Conservation (phyloP, 257 asterid genomes). For the Cordia subcordata region DNA sequence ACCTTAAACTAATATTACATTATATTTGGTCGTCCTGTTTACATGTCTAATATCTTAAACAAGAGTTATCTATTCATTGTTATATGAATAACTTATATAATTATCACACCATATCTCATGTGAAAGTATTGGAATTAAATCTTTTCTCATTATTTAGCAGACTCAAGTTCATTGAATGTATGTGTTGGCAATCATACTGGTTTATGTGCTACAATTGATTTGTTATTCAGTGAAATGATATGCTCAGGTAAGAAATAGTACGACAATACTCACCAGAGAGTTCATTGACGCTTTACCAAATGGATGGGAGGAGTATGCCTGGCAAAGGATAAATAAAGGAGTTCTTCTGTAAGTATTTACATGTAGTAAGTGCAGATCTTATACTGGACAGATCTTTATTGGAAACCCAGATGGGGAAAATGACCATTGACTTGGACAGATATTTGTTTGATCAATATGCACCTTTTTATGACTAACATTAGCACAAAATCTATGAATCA, state of each 20-base stretch:
- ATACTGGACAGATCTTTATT: no score
- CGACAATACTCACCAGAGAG: conserved; percentile 81
- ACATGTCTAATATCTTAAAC: not conserved
- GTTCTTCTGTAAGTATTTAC: conserved; percentile 61
- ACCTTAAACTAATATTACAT: conserved; percentile 1
- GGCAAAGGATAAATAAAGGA: conserved; percentile 96
- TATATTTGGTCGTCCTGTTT: not conserved
- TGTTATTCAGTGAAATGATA: conserved; percentile 72
- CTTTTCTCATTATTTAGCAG: not conserved
- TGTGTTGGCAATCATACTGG: conserved; percentile 3
- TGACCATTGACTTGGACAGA: no score
- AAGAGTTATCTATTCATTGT: not conserved
- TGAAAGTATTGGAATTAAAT: no score
- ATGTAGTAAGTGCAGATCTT: no score
- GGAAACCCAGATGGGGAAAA: not conserved
- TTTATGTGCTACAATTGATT: conserved; percentile 46
- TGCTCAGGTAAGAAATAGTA: conserved; percentile 96
- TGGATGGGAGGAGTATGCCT: conserved; percentile 98
- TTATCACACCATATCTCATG: no score
- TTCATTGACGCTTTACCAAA: conserved; percentile 90
- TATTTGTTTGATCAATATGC: no score
- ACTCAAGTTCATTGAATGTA: not conserved
- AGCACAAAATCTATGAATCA: no score
- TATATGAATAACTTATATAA: no score
- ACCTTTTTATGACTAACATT: no score